phyloP scores from a whole-genome alignment of 306 rosid genomes.

The Malus fusca region DNA sequence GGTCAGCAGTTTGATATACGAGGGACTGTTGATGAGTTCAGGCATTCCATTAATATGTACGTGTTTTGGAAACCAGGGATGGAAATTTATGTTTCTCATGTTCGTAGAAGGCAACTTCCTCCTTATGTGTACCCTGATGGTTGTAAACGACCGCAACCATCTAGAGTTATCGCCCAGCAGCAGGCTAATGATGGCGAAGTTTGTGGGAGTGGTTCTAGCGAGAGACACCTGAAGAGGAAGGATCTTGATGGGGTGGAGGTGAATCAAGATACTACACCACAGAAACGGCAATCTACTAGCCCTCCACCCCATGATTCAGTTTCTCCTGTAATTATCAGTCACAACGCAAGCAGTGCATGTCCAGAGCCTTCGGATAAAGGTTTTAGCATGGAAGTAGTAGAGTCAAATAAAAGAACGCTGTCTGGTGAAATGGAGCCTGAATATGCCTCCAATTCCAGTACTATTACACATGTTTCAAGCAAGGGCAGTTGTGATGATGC shows the following conservation, averaged over 20 bases:
- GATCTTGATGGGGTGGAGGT: slow-evolving; percentile 10
- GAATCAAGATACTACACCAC: slow-evolving; percentile 13
- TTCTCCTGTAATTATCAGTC: slow-evolving; percentile 24
- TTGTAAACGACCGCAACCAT: slow-evolving; percentile 49
- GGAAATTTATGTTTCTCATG: slow-evolving; percentile 82
- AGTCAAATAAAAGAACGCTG: slow-evolving; percentile 23
- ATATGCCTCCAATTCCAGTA: slow-evolving; percentile 57
- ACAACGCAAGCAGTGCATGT: slow-evolving; percentile 19
- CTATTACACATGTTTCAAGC: slow-evolving; percentile 39
- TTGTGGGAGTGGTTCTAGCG: slow-evolving; percentile 15
- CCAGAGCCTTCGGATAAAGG: slow-evolving; percentile 10
- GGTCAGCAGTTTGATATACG: slow-evolving; percentile 90
- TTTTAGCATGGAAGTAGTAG: slow-evolving; percentile 25
- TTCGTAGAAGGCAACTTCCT: slow-evolving; percentile 81
- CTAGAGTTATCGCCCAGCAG: slow-evolving; percentile 37
- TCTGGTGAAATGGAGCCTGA: slow-evolving; percentile 37
- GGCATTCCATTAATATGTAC: slow-evolving; percentile 70
- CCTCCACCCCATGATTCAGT: slow-evolving; percentile 24
- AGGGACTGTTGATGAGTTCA: slow-evolving; percentile 83
- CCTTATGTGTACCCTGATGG: slow-evolving; percentile 76
- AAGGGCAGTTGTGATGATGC: slow-evolving; percentile 52
- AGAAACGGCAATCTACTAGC: slow-evolving; percentile 27
- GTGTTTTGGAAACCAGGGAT: slow-evolving; percentile 81
- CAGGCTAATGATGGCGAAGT: slow-evolving; percentile 28
- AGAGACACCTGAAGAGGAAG: slow-evolving; percentile 35